Conservation (phyloP, 2,329 filamentous ascomycete genomes). For the Verticillium longisporum region DNA sequence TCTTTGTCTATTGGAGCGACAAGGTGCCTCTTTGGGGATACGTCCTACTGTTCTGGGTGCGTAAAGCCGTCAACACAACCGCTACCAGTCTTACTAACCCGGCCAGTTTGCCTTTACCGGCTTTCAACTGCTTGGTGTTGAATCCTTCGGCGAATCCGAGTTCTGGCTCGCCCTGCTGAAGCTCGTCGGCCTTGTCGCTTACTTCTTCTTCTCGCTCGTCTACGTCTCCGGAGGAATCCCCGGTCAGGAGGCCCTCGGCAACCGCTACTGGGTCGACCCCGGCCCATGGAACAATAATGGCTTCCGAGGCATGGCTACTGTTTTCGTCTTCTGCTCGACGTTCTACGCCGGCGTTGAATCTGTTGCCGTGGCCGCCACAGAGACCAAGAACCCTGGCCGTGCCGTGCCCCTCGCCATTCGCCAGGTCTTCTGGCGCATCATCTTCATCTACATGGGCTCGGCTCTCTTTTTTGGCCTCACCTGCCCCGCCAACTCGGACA, state of each 20-base stretch:
- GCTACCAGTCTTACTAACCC: not conserved
- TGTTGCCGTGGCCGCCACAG: conserved; percentile 56
- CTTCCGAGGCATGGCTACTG: conserved; percentile 57
- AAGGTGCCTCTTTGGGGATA: conserved; percentile 57
- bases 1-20: conserved; percentile 60
- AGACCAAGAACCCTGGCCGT: conserved; percentile 50
- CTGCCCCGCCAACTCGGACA: conserved; percentile 60
- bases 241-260: conserved; percentile 55
- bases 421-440: conserved; percentile 55
- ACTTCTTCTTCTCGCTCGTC: conserved; percentile 68
- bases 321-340: conserved; percentile 63
- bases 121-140: conserved; percentile 66
- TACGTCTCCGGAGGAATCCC: conserved; percentile 53
- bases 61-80: conserved; percentile 7
- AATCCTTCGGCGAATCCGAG: conserved; percentile 71
- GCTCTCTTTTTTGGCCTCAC: conserved; percentile 72
- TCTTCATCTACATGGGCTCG: conserved; percentile 60
- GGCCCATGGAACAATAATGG: conserved; percentile 63
- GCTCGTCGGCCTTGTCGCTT: conserved; percentile 60
- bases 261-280: conserved; percentile 64
- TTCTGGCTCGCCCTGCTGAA: conserved; percentile 75
- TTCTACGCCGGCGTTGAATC: conserved; percentile 63
- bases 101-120: conserved; percentile 48
- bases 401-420: conserved; percentile 53
- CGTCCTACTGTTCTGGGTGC: conserved; percentile 67